These are phyloP conservation scores for Omphalotus olearius DNA, from an alignment of 1,284 basidiomycete genomes.

Conservation along the genomic window DNA sequence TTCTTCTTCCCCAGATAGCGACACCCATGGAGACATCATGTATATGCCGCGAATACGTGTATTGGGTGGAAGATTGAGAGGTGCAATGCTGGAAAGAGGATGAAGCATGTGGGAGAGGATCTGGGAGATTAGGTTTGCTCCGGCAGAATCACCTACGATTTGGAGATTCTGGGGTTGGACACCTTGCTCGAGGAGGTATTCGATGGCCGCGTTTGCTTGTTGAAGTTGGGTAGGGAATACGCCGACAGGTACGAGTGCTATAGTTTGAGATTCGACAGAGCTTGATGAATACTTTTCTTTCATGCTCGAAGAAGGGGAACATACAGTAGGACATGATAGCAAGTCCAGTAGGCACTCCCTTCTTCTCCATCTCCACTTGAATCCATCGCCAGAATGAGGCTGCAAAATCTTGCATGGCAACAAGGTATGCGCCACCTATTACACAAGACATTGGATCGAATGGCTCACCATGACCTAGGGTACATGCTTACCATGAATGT, in stretches of 20 bases:
- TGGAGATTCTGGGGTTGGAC: slow-evolving; percentile 44
- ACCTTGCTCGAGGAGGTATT: slow-evolving; percentile 30
- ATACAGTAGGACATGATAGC: slow-evolving; percentile 18
- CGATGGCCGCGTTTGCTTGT: slow-evolving; percentile 28
- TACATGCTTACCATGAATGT: slow-evolving; percentile 29
- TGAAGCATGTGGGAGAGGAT: slow-evolving; percentile 32
- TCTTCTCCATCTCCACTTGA: slow-evolving; percentile 14
- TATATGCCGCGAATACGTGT: slow-evolving; percentile 23
- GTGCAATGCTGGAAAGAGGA: slow-evolving; percentile 15
- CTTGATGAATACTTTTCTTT: background rate
- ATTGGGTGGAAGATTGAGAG: background rate
- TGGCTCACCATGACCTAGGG: background rate
- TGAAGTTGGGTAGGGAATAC: slow-evolving; percentile 33
- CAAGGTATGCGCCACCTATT: slow-evolving; percentile 14
- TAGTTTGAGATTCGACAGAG: background rate
- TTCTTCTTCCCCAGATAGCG: background rate
- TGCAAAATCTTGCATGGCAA: slow-evolving; percentile 7
- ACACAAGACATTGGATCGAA: background rate
- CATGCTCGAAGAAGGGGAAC: slow-evolving; percentile 1
- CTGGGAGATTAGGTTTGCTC: slow-evolving; percentile 41
- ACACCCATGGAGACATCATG: slow-evolving; percentile 17
- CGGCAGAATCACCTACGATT: slow-evolving; percentile 49
- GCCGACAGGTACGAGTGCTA: slow-evolving; percentile 21
- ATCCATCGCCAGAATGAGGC: slow-evolving; percentile 14
- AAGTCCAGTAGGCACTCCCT: slow-evolving; percentile 12